A percentile compares a stretch with the other conserved stretches of the same genome.
Conservation (phyloP, 2,329 filamentous ascomycete species). For the Blastomyces emzantsi region DNA sequence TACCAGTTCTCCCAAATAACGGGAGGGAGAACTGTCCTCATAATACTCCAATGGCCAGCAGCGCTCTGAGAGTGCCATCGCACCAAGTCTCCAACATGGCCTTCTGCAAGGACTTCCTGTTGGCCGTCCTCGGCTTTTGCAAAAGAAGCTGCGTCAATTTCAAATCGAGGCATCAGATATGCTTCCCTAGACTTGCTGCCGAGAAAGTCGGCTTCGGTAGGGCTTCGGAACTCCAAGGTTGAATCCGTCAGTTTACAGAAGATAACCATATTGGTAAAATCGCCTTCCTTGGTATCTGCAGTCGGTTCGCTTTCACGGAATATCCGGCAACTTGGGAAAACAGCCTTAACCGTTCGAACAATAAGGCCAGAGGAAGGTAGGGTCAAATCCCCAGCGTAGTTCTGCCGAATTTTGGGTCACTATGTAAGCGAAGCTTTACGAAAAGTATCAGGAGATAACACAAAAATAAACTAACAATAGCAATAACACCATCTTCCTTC, state of each 20-base stretch:
- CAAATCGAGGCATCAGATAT: conserved; percentile 63
- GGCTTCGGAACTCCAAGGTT: conserved; percentile 57
- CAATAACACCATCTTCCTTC: conserved; percentile 69
- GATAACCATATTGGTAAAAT: conserved; percentile 94
- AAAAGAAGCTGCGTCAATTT: conserved; percentile 47
- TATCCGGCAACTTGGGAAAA: conserved; percentile 84
- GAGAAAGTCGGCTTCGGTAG: conserved; percentile 58
- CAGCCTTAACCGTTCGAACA: conserved; percentile 67
- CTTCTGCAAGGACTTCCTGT: conserved; percentile 32
- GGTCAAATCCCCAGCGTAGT: conserved; percentile 84
- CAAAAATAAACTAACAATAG: conserved; percentile 56
- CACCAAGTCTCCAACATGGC: conserved; percentile 55
- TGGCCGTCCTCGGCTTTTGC: conserved; percentile 37
- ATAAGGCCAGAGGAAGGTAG: conserved; percentile 68
- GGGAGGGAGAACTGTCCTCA: conserved; percentile 72
- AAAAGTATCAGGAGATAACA: neutral
- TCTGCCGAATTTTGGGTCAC: conserved; percentile 43
- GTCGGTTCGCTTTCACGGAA: conserved; percentile 66
- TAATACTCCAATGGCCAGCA: conserved; percentile 80
- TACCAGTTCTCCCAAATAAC: conserved; percentile 84
- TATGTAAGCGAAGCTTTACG: conserved; percentile 4
- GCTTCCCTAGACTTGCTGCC: conserved; percentile 59
- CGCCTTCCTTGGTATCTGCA: conserved; percentile 44
- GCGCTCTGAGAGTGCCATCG: conserved; percentile 69
- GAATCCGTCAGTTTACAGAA: conserved; percentile 66